Conservation (phyloP, 1,284 basidiomycete species). For the Leucoagaricus sp. region DNA sequence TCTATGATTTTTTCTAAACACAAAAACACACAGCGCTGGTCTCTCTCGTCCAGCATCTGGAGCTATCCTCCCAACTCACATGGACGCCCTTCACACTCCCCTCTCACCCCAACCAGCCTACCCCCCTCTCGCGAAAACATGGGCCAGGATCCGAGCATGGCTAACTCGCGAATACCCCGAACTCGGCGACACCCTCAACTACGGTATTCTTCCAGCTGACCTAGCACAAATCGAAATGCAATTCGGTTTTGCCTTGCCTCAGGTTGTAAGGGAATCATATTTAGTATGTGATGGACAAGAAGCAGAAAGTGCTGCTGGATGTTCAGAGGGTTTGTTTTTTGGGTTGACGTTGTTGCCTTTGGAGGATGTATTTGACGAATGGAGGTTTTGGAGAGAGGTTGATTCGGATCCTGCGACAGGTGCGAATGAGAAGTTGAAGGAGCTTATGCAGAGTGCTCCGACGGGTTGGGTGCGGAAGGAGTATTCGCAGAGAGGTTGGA, state of each 20-base stretch:
- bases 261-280: conserved; percentile 83
- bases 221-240: conserved; percentile 79
- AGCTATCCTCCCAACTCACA: conserved; percentile 63
- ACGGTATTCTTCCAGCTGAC: conserved; percentile 76
- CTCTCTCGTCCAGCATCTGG: conserved; percentile 35
- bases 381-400: conserved; percentile 91
- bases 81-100: conserved; percentile 46
- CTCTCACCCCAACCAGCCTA: conserved; percentile 50
- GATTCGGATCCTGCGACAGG: conserved; percentile 84
- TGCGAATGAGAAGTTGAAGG: conserved; percentile 68
- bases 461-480: conserved; percentile 87
- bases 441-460: conserved; percentile 88
- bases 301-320: conserved; percentile 80
- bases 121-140: conserved; percentile 77
- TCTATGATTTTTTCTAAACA: conserved; percentile 10
- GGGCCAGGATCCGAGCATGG: conserved; percentile 78
- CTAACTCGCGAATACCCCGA: conserved; percentile 85
- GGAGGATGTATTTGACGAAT: conserved; percentile 90
- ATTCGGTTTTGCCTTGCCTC: conserved; percentile 79
- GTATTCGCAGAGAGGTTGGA: conserved; percentile 95
- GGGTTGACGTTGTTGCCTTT: conserved; percentile 83
- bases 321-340: conserved; percentile 88
- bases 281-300: conserved; percentile 85
- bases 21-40: conserved; percentile 7
- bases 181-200: conserved; percentile 88